A percentile compares a stretch with the other conserved stretches of the same genome.
Conservation (phyloP, 495 filamentous ascomycete genomes). For the Tuber borchii region DNA sequence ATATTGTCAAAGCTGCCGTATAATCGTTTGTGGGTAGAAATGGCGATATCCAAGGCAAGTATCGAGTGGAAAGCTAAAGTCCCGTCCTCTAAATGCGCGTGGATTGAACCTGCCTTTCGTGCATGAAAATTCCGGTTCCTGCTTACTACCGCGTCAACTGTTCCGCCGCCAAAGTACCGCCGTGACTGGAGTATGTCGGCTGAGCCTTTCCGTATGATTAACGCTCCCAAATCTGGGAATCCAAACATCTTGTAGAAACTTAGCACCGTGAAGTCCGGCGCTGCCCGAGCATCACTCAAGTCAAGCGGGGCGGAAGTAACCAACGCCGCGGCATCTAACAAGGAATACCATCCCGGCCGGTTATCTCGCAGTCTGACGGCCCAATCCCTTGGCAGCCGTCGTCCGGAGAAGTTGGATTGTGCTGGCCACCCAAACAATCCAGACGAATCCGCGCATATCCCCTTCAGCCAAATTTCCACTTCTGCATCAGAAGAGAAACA, state of each 20-base stretch:
- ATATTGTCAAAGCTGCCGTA: slow-evolving; percentile 65
- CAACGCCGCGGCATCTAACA: slow-evolving; percentile 86
- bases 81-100: slow-evolving; percentile 81
- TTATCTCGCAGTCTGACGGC: slow-evolving; percentile 49
- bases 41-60: slow-evolving; percentile 65
- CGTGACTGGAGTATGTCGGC: slow-evolving; percentile 56
- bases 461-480: slow-evolving; percentile 62
- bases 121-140: slow-evolving; percentile 65
- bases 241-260: slow-evolving; percentile 98
- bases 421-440: slow-evolving; percentile 76
- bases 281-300: slow-evolving; percentile 53
- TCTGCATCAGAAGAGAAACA: slow-evolving; percentile 42
- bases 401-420: slow-evolving; percentile 92
- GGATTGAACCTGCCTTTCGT: slow-evolving; percentile 62
- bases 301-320: slow-evolving; percentile 72
- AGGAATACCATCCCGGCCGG: slow-evolving; percentile 52
- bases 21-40: slow-evolving; percentile 61
- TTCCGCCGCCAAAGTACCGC: slow-evolving; percentile 89
- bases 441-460: slow-evolving; percentile 31
- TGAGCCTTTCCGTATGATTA: slow-evolving; percentile 67
- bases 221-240: slow-evolving; percentile 81
- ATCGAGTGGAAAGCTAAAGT: slow-evolving; percentile 86
- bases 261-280: slow-evolving; percentile 80
- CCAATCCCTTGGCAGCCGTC: slow-evolving; percentile 67
- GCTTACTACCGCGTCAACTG: slow-evolving; percentile 70